Percentiles rank a stretch among this genome's conserved stretches.
phyloP scores from a whole-genome alignment of 2,329 filamentous ascomycete genomes.

The Arthrobotrys iridis region DNA sequence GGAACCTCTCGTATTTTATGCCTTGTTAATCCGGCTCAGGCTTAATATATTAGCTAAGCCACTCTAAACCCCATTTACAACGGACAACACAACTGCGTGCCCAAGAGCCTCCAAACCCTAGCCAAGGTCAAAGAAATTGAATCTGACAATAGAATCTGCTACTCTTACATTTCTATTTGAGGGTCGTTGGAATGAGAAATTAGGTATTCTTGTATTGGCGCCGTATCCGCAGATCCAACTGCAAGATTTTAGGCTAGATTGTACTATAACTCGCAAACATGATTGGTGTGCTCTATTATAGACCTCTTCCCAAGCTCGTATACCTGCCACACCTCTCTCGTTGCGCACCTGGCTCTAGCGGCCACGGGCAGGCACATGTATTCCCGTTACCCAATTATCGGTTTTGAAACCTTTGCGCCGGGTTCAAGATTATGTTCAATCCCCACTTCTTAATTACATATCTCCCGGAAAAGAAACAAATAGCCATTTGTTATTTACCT shows the following conservation, averaged over 20 bases:
- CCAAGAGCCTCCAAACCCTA: conserved; percentile 3
- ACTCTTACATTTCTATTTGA: conserved; percentile 18
- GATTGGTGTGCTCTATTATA: conserved; percentile 36
- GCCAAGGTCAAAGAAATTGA: not conserved
- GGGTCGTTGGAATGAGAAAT: conserved; percentile 3
- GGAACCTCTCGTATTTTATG: conserved; percentile 49
- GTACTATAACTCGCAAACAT: conserved; percentile 14
- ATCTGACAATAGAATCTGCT: conserved; percentile 18
- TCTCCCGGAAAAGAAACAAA: not conserved
- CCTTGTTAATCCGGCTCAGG: conserved; percentile 20
- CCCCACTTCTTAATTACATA: not conserved
- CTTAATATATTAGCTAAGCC: conserved; percentile 52
- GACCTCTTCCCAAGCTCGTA: conserved; percentile 36
- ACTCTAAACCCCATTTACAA: conserved; percentile 41
- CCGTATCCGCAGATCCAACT: conserved; percentile 32
- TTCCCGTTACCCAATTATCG: conserved; percentile 8
- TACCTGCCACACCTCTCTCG: conserved; percentile 36
- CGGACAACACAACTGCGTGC: conserved; percentile 44
- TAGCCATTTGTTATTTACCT: not conserved
- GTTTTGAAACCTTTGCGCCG: conserved; percentile 9
- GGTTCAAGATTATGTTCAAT: conserved; percentile 16
- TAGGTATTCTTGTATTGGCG: conserved; percentile 7
- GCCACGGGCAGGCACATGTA: conserved; percentile 21
- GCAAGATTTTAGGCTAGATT: conserved; percentile 50
- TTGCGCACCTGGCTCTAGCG: not conserved